Base-by-base conservation (phyloP, 2,329 filamentous ascomycete genomes). In the Aureobasidium leucospermi region DNA sequence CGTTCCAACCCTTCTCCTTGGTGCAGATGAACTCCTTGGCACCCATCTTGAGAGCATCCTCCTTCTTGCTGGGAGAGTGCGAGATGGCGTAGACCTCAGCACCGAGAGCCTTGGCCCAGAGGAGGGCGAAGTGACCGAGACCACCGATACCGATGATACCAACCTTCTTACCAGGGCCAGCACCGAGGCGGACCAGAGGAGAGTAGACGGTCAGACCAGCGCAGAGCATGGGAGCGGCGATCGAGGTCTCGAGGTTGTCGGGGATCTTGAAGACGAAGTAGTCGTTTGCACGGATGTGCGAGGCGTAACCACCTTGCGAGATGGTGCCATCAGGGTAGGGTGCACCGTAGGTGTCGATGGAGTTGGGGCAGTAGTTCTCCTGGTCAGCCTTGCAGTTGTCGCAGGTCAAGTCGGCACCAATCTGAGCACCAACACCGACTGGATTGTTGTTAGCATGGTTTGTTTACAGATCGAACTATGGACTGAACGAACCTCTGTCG, bases 171-270 rank as follows among this genome's bases (percentile, higher is more conserved):
- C 90, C 89, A 1, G 87, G 87, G 0, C 88, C 88, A 61, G 82
- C 81, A 23, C 88, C 88, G 68, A 91, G 85, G 51, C 89, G 82
- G 64, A 89, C 85, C 13, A 96, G 79, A 1, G 90, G 90, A 62
- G 83, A 87, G 76, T 85, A 95, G 61, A 85, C 85, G 3, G 90
- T 95, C 65, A 95, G 79, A 63, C 90, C 90, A 42, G 89, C 90
- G 73, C 90, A 95, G 65, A 94, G 81, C 63, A 64, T 64, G 9
- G 88, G 88, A 1, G 89, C 90, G 1, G 86, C 88, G 53, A 85
- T 74, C 28, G 71, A 71, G 61, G 72, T 77, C 63, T 78, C 72
- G 47, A 95, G 80, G 56, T 79, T 83, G 34, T 91, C 88, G 38
- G 90, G 90, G 64, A 95, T 92, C 68, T 87, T 87, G 74, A 85